A percentile compares a stretch with the other conserved stretches of the same genome.
These are phyloP conservation scores for Exobasidium rhododendri DNA, from an alignment of 1,284 basidiomycete species.

Conservation along the genomic window DNA sequence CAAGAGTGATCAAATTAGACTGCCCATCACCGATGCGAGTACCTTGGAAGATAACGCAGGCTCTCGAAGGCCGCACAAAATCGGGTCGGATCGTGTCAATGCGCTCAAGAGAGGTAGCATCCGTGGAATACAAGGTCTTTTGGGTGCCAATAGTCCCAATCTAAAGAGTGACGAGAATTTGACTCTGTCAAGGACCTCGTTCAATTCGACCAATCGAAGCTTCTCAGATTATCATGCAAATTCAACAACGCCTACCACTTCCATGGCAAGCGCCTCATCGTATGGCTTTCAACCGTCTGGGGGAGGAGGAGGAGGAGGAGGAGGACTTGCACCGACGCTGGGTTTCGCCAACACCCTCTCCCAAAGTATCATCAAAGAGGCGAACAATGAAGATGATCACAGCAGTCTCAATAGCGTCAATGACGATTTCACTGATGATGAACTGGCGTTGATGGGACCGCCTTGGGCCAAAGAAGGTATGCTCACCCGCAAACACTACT, in stretches of 20 bases:
- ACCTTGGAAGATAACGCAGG: constrained; percentile 12
- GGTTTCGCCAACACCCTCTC: constrained; percentile 94
- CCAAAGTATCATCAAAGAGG: constrained; percentile 90
- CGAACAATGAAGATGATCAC: constrained; percentile 81
- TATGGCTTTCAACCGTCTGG: background rate
- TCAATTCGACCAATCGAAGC: constrained; percentile 7
- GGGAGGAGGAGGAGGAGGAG: background rate
- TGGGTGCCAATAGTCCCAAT: constrained; percentile 56
- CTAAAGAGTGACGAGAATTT: constrained; percentile 17
- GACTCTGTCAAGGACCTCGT: constrained; percentile 22
- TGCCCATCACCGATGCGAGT: constrained; percentile 60
- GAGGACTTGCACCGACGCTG: constrained; percentile 60
- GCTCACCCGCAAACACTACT: constrained; percentile 88
- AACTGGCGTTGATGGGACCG: constrained; percentile 85
- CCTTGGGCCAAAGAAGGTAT: constrained; percentile 99
- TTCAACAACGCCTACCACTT: constrained; percentile 12
- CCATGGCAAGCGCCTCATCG: constrained; percentile 8
- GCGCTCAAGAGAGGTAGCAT: constrained; percentile 86
- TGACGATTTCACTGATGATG: constrained; percentile 65
- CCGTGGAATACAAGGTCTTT: constrained; percentile 74
- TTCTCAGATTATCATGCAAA: background rate
- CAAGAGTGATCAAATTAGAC: constrained; percentile 83
- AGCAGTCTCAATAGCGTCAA: constrained; percentile 39
- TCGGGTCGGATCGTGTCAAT: constrained; percentile 60
- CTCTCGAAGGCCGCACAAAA: constrained; percentile 17